Percentiles rank a stretch among this genome's conserved stretches.
Evolutionary conservation across 2,329 filamentous ascomycete species (phyloP).

Genomic region (Aspergillus bombycis): DNA sequence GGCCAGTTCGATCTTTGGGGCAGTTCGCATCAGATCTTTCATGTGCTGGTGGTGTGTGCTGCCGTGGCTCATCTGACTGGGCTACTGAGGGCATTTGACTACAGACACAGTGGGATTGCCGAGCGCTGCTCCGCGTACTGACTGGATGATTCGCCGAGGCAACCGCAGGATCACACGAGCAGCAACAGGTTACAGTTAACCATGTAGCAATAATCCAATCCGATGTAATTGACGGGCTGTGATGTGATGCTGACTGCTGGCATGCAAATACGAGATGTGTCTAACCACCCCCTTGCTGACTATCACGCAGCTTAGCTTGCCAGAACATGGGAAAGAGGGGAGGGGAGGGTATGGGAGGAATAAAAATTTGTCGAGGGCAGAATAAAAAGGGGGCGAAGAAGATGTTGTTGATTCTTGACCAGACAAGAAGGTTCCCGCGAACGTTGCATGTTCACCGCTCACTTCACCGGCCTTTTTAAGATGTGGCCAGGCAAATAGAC

Average conservation of each 20-base stretch:
- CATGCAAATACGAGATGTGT: conserved; percentile 23
- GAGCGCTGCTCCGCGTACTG: conserved; percentile 49
- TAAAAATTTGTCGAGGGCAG: neutral
- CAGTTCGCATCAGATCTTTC: conserved; percentile 94
- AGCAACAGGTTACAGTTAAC: conserved; percentile 20
- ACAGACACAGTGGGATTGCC: conserved; percentile 68
- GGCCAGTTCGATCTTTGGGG: conserved; percentile 88
- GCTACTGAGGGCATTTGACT: conserved; percentile 82
- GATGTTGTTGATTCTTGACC: neutral
- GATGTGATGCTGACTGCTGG: conserved; percentile 19
- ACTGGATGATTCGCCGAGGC: conserved; percentile 19
- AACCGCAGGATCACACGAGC: conserved; percentile 23
- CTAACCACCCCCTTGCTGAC: conserved; percentile 10
- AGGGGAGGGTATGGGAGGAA: neutral
- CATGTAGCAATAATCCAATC: conserved; percentile 22
- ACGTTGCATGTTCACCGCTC: conserved; percentile 21
- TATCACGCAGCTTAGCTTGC: conserved; percentile 1
- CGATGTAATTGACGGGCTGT: conserved; percentile 18
- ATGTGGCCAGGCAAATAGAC: conserved; percentile 29
- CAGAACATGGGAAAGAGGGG: neutral
- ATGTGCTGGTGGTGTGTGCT: conserved; percentile 82
- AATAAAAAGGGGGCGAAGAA: neutral
- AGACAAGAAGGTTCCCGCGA: neutral
- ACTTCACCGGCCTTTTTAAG: conserved; percentile 17
- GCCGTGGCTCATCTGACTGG: conserved; percentile 80